A percentile compares a stretch with the other conserved stretches of the same genome.
Conservation (phyloP, 495 filamentous ascomycete species). For the Xylaria castorea region DNA sequence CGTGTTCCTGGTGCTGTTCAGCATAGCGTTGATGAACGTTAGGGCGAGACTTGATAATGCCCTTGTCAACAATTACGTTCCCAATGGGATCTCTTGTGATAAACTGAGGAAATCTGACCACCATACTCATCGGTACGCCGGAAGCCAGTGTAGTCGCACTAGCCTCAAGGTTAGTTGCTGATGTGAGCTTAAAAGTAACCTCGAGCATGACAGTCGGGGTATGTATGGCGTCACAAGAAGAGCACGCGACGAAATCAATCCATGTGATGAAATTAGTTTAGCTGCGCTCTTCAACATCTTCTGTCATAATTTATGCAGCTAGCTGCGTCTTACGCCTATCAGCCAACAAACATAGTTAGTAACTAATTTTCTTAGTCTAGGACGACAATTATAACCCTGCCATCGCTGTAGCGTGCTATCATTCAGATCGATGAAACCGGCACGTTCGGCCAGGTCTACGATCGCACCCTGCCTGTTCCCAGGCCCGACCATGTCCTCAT, state of each 20-base stretch:
- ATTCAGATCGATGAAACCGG: neutral
- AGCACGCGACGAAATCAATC: neutral
- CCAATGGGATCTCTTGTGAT: neutral
- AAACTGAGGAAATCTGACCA: neutral
- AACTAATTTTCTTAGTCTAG: neutral
- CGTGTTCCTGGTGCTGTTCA: too few relatives aligned
- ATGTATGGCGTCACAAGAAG: neutral
- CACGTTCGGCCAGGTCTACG: neutral
- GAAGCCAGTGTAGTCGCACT: neutral
- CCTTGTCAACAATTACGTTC: neutral
- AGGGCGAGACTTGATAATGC: neutral
- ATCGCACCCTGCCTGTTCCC: neutral
- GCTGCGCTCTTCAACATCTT: neutral
- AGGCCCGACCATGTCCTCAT: neutral
- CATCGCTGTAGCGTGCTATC: neutral
- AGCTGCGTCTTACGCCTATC: neutral
- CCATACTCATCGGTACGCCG: neutral
- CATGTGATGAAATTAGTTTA: neutral
- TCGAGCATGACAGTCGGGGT: neutral
- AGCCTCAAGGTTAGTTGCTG: neutral
- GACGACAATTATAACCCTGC: neutral
- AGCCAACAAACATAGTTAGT: neutral
- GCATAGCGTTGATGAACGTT: neutral
- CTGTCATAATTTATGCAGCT: neutral
- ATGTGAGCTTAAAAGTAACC: neutral